Conservation (phyloP, 768 basidiomycete genomes). For the Leccinum broughii region DNA sequence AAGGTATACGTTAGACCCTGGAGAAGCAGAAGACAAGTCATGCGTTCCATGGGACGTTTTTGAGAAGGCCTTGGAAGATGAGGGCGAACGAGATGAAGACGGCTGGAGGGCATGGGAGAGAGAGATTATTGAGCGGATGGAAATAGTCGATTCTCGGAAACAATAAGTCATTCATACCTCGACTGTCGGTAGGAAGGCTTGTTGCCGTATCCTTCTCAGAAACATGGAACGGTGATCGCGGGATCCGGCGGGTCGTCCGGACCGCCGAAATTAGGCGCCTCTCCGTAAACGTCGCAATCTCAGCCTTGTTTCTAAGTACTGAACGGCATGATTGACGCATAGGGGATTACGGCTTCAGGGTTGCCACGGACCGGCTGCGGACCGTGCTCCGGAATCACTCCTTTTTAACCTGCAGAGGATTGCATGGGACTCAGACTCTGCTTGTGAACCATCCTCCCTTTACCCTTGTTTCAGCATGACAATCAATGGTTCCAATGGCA, state of each 20-base stretch:
- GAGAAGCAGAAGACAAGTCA: constrained; percentile 51
- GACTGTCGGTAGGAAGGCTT: neutral
- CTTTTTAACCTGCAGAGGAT: constrained; percentile 9
- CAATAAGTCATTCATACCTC: constrained; percentile 6
- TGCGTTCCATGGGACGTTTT: constrained; percentile 81
- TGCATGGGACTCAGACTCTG: neutral
- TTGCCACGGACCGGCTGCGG: constrained; percentile 15
- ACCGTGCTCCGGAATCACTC: constrained; percentile 5
- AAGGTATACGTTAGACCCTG: constrained; percentile 58
- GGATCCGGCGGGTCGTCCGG: neutral
- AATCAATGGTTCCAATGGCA: constrained; percentile 27
- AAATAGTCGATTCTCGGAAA: constrained; percentile 46
- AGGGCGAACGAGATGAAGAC: constrained; percentile 60
- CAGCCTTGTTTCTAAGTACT: neutral
- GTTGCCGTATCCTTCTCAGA: neutral
- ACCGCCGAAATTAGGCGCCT: neutral
- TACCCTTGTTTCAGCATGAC: constrained; percentile 37
- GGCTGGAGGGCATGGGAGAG: constrained; percentile 83
- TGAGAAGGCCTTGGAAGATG: constrained; percentile 51
- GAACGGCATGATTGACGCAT: neutral
- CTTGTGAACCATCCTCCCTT: neutral
- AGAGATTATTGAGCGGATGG: constrained; percentile 67
- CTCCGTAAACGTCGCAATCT: neutral
- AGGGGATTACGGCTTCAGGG: neutral
- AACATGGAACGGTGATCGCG: neutral